A percentile compares a stretch with the other conserved stretches of the same genome.
Conservation (phyloP, 202 grass and related monocot species). For the Musa balbisiana region DNA sequence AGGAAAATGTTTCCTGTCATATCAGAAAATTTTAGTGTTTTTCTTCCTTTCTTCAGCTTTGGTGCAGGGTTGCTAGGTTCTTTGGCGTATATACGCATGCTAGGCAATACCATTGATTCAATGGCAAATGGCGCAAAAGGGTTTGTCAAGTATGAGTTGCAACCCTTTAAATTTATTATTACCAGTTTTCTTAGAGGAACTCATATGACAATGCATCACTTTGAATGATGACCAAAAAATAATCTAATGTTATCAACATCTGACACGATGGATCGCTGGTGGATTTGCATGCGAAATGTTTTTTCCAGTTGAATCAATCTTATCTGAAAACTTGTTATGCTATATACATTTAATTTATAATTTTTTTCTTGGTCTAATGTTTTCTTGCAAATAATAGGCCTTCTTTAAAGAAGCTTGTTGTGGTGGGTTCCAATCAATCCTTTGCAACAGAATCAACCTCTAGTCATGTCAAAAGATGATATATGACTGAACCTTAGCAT, state of each 20-base stretch:
- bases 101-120: slow-evolving; percentile 89
- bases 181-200: not conserved
- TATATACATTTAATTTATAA: too few relatives aligned
- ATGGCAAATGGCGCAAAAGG: slow-evolving; percentile 69
- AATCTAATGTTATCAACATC: not conserved
- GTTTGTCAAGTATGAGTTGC: slow-evolving; percentile 51
- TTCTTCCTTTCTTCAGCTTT: slow-evolving; percentile 52
- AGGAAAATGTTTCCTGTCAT: not conserved
- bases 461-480: too few relatives aligned
- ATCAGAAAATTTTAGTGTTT: not conserved
- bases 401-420: too few relatives aligned
- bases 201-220: not conserved
- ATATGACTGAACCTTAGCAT: too few relatives aligned
- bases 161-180: slow-evolving; percentile 13
- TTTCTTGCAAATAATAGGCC: too few relatives aligned
- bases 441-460: too few relatives aligned
- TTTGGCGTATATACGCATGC: slow-evolving; percentile 80
- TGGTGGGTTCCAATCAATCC: too few relatives aligned
- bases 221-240: not conserved
- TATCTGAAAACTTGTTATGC: too few relatives aligned
- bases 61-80: slow-evolving; percentile 81
- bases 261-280: too few relatives aligned
- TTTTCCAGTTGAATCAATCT: too few relatives aligned
- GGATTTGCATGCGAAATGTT: too few relatives aligned
- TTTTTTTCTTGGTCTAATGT: too few relatives aligned